Evolutionary conservation across 345 rosid species (phyloP), one percentile per base, ranked within the genome.

Genomic region (Litchi chinensis): DNA sequence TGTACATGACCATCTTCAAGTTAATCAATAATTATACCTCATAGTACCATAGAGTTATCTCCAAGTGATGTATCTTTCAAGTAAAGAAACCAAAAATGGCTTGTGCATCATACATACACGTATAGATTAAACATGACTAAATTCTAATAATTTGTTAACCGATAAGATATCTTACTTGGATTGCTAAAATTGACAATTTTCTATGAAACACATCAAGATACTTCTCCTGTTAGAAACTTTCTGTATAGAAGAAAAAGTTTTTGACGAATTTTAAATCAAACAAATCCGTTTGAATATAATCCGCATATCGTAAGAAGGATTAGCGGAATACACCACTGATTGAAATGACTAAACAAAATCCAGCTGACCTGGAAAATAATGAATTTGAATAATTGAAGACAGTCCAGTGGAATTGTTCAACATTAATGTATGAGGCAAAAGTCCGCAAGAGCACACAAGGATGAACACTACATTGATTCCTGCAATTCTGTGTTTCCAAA

Each of bases 81-180:
- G 65, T 10, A 60, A 60, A 60, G 65, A n/a, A 57, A 57, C 63
- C 63, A 57, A 57, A 5, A 60, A 60, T 60, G 65, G 65, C 24
- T 60, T 22, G 26, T 21, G 21, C 22, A 60, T 22, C 22, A 60
- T 60, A 60, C 28, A n/a, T 3, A 7, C 65, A 5, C 21, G 65
- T 21, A 60, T 21, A 21, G 13, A 60, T 54, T 54, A 54, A 54
- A 54, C 59, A 54, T 54, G 28, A 46, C 52, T 46, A 46, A 46
- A 46, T 6, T 46, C 52, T 46, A 60, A 59, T n/a, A 59, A 59
- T 59, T 59, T 7, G 28, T 7, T 46, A 46, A 11, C n/a, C n/a
- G 1, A 11, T 46, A 57, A n/a, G 24, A 57, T 5, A 18, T 57
- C 24, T 8, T 6, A 19, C 24, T 57, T 57, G 63, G 21, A 19